Base-by-base conservation (phyloP, 1,139 yeast species). In the Diutina catenulata region DNA sequence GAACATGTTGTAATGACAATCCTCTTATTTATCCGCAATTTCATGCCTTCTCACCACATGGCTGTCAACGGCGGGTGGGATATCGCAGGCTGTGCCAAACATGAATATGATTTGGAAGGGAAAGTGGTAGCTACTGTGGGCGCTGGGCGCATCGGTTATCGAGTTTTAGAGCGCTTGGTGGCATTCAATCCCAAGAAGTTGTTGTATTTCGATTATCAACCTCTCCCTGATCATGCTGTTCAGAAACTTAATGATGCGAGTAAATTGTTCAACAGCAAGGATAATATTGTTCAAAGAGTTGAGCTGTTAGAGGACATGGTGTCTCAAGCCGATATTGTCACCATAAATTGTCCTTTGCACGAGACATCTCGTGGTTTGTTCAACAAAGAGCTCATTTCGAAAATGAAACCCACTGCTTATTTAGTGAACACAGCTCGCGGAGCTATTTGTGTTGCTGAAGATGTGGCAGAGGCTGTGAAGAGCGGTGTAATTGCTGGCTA, bases 381-480 rank as follows among this genome's bases (percentile, higher is more conserved):
- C 60, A 70, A 81, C 69, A 77, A 76, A 60, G 68, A 77, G 16
- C 59, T 78, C 47, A 63, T 81, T 43, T 68, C 82, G 47, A 74
- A 79, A 55, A 79, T 81, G 79, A 81, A 80, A 60, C 72, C 71
- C 51, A 88, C 88, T 38, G 73, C 93, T 13, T 74, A 80, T 68
- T 64, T 81, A 45, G 84, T 82, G 42, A 81, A 82, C 65, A 82
- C 93, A 39, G 93, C 94, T 14, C 73, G 94, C 55, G 93, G 93
- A 44, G 91, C 88, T 39, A 80, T 81, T 46, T 71, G 81, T 56
- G 76, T 68, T 40, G 79, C 76, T 38, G 68, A 81, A 47, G 93
- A 76, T 48, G 82, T 81, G 43, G 87, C 87, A 0, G 88, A 68
- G 13, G 91, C 91, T 1, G 70, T 81, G 38, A 54, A 68, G 40